Conservation (phyloP, 2,329 filamentous ascomycete genomes). For the Fusarium tanahbumbuense region DNA sequence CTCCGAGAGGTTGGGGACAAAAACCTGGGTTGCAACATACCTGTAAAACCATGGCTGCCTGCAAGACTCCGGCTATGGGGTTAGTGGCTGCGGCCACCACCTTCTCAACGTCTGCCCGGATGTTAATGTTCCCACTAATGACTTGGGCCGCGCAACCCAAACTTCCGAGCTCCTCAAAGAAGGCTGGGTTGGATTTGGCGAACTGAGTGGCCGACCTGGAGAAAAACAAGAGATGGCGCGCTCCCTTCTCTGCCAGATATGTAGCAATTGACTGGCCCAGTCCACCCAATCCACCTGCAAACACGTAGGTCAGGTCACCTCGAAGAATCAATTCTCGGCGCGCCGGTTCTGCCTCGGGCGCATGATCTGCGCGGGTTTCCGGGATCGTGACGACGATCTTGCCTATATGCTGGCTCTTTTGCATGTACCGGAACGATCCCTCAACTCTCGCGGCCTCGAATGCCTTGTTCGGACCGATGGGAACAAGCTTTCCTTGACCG, state of each 20-base stretch:
- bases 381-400: constrained; percentile 52
- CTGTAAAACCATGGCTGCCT: constrained; percentile 14
- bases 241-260: constrained; percentile 11
- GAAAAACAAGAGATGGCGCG: constrained; percentile 16
- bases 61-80: constrained; percentile 1
- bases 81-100: not conserved
- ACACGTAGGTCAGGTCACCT: constrained; percentile 37
- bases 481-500: constrained; percentile 30
- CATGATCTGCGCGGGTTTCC: constrained; percentile 18
- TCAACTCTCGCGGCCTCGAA: constrained; percentile 5
- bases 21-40: not conserved
- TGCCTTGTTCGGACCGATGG: constrained; percentile 28
- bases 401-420: constrained; percentile 57
- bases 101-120: constrained; percentile 44
- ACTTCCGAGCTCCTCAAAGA: constrained; percentile 3
- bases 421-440: constrained; percentile 57
- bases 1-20: not conserved
- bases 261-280: constrained; percentile 24
- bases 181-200: constrained; percentile 4
- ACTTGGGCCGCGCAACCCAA: constrained; percentile 10
- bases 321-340: constrained; percentile 7
- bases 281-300: constrained; percentile 42
- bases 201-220: constrained; percentile 18
- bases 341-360: constrained; percentile 3
- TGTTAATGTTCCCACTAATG: constrained; percentile 50